Evolutionary conservation across 2,329 filamentous ascomycete genomes (phyloP), one percentile per base, ranked within the genome.

Genomic region (Colletotrichum simmondsii): DNA sequence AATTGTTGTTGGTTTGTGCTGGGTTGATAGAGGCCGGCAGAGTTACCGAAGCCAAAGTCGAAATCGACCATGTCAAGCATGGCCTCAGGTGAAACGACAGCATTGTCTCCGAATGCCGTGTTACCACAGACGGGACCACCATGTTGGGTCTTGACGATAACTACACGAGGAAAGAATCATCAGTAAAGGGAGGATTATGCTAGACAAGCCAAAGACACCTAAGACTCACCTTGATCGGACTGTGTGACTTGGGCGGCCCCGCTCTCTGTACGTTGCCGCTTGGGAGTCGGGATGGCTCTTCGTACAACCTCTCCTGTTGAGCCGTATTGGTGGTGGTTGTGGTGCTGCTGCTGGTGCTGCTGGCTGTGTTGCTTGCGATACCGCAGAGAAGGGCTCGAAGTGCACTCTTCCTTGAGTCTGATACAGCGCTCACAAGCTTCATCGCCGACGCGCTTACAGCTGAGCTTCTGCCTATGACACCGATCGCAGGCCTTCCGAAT

Each of bases 401-500:
- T 85, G 80, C 85, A 87, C 73, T 83, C 79, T 4, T 81, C 79
- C 61, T 82, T 82, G 69, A 86, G 81, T 68, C 83, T 80, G 28
- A 82, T 74, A 73, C 85, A 87, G 12, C 85, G 79, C 76, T 86
- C 83, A 75, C 85, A 86, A 24, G 81, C 75, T 60, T 83, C 82
- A 64, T 82, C 81, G 70, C 79, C 80, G 68, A 79, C 77, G 62
- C 85, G 81, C 76, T 84, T 86, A 78, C 85, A 87, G 74, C 82
- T 84, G 71, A 87, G 80, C 77, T 87, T 87, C 76, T 86, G 84
- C 22, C 77, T 77, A 75, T 87, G 85, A 75, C 85, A 87, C 73
- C 84, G 82, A 76, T 87, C 85, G 77, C 85, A 87, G 68, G 85
- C 85, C 69, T 83, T 85, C 68, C 85, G 83, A 74, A 81, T 83